These are phyloP conservation scores for Xerophyta viscosa DNA, from an alignment of 106 monocot species.

Conservation along the genomic window DNA sequence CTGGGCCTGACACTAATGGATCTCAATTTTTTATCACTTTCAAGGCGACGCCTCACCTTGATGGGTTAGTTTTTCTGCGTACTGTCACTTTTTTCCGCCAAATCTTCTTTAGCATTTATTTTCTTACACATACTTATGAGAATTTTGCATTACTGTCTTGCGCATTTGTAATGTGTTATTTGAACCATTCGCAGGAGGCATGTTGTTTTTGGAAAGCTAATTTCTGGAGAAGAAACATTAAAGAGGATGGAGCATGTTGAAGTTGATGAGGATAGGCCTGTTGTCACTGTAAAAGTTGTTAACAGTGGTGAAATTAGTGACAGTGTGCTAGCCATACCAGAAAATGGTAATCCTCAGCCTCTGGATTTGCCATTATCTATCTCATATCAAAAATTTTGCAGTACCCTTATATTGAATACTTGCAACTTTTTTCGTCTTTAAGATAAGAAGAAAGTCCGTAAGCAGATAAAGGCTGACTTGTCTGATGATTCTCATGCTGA, in stretches of 20 bases:
- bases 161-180: no score
- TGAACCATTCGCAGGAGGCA: slow-evolving; percentile 52
- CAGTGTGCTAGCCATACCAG: neutral
- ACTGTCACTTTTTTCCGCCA: neutral
- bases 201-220: slow-evolving; percentile 97
- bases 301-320: slow-evolving; percentile 73
- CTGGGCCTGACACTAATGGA: slow-evolving; percentile 78
- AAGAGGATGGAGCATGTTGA: slow-evolving; percentile 77
- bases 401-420: no score
- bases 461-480: slow-evolving; percentile 23
- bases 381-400: no score
- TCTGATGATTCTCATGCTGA: slow-evolving; percentile 33
- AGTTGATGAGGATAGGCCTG: slow-evolving; percentile 50
- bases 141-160: no score
- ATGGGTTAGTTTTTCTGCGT: slow-evolving; percentile 50
- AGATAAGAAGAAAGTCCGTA: slow-evolving; percentile 74
- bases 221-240: slow-evolving; percentile 59
- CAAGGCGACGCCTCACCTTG: slow-evolving; percentile 75
- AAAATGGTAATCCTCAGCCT: slow-evolving; percentile 26
- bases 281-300: slow-evolving; percentile 71
- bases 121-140: no score
- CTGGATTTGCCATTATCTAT: neutral
- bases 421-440: neutral
- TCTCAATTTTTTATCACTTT: slow-evolving; percentile 98
- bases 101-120: no score